Evolutionary conservation across 257 asterid genomes (phyloP).

Genomic region (Apocynum venetum): DNA sequence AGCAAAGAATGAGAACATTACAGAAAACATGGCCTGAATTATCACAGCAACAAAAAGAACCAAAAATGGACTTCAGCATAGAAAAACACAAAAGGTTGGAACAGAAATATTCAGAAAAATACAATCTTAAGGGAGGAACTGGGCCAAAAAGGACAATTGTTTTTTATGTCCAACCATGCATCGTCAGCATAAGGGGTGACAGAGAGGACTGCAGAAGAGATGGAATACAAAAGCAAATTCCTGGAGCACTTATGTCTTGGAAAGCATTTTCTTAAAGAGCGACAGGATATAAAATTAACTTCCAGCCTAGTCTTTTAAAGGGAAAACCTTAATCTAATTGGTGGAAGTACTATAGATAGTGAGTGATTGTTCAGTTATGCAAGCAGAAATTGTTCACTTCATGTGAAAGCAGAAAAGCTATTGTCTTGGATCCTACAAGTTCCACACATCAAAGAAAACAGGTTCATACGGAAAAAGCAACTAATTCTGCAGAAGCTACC

Average conservation of each 20-base stretch:
- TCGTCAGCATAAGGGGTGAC: neutral
- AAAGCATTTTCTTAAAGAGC: neutral
- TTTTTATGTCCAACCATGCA: neutral
- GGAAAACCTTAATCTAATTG: neutral
- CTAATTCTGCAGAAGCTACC: slow-evolving; percentile 29
- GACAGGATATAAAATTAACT: neutral
- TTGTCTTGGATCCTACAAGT: neutral
- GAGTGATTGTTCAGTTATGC: neutral
- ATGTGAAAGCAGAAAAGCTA: neutral
- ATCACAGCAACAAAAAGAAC: neutral
- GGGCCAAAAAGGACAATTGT: neutral
- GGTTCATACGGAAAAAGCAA: neutral
- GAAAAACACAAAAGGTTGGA: neutral
- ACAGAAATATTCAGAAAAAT: neutral
- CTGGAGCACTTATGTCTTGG: neutral
- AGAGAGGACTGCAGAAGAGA: neutral
- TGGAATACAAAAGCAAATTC: neutral
- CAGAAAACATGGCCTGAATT: neutral
- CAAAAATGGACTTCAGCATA: neutral
- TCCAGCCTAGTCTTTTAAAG: neutral
- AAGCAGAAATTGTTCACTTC: too few relatives aligned
- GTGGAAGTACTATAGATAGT: neutral
- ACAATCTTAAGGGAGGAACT: neutral
- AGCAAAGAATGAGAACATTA: neutral
- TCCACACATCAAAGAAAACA: neutral